Base-by-base conservation (phyloP, 2,329 filamentous ascomycete genomes). In the Thelonectria blattea region DNA sequence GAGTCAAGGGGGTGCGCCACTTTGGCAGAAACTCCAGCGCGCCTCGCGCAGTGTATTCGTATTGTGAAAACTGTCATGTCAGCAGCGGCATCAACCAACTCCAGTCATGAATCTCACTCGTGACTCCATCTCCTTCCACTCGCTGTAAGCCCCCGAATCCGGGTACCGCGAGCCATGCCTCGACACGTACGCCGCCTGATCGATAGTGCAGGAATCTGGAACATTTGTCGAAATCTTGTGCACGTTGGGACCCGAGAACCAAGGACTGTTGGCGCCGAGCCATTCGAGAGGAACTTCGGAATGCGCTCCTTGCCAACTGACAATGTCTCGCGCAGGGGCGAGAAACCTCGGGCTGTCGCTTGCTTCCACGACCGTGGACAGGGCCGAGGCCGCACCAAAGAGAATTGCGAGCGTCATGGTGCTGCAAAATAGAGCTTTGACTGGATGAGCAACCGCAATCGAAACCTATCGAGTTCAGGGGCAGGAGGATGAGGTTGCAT, bases 111-210 rank as follows among this genome's bases (percentile, higher is more conserved):
- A 6, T 71, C 73, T 61, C 64, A 82, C 79, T 58, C 78, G 76
- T 2, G 76, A 65, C 43, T 78, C 73, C 74, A 84, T 78, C 5
- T 76, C 75, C 2, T 79, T 72, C 87, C 87, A 90, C 47, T 61
- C 79, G 5, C 76, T 74, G 61, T 88, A 88, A 5, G 88, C 85
- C 4, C 86, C 85, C 1, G 75, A 75, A 63, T 89, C 87, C 0
- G 86, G 87, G 67, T 84, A 90, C 43, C 87, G 79, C 43, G 85
- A 87, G 17, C 87, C 88, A 75, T 89, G 87, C 17, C 86, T 82
- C 2, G 81, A 79, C 34, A 86, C 75, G 62, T 87, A 88, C 5
- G 84, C 83, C 3, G 83, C 86, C 66, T 87, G 82, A 60, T 89
- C 85, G 4, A 90, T 81, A 10, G 75, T 76, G 70, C 87, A 90